These are phyloP conservation scores for Areca catechu DNA, from an alignment of 176 grass and related monocot genomes.

Conservation along the genomic window DNA sequence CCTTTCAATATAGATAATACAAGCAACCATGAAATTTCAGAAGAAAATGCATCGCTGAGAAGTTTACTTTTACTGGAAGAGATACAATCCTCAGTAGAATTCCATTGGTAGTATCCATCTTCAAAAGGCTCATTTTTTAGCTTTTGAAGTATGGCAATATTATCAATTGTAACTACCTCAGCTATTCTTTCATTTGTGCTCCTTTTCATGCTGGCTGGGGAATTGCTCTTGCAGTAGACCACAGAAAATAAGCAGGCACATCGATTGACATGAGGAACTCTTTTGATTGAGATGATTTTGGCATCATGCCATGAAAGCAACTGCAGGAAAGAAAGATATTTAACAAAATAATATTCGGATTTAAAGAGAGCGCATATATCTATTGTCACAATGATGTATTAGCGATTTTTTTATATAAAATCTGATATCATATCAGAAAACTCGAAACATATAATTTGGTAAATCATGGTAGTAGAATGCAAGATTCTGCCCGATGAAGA, in stretches of 20 bases:
- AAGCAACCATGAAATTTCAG: slow-evolving; percentile 49
- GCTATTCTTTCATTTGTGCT: slow-evolving; percentile 16
- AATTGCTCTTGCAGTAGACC: slow-evolving; percentile 35
- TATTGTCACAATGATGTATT: background rate
- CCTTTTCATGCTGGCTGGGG: slow-evolving; percentile 25
- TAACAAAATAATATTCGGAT: too few relatives aligned
- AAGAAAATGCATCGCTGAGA: slow-evolving; percentile 43
- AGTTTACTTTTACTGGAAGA: slow-evolving; percentile 42
- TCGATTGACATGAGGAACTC: slow-evolving; percentile 26
- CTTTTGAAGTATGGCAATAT: slow-evolving; percentile 58
- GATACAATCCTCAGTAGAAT: slow-evolving; percentile 40
- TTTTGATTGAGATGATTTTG: slow-evolving; percentile 61
- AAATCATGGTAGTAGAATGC: too few relatives aligned
- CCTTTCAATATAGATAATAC: slow-evolving; percentile 56
- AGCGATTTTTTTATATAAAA: background rate
- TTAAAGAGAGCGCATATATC: background rate
- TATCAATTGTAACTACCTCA: slow-evolving; percentile 32
- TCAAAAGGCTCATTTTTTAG: slow-evolving; percentile 23
- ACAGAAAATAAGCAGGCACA: slow-evolving; percentile 56
- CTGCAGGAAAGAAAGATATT: slow-evolving; percentile 24
- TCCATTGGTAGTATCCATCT: slow-evolving; percentile 33
- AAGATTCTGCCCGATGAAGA: too few relatives aligned
- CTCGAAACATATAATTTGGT: too few relatives aligned
- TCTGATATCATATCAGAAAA: too few relatives aligned
- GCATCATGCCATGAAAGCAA: slow-evolving; percentile 40